Evolutionary conservation across 148 eudicot species (phyloP), one percentile per base, ranked within the genome.

Genomic region (Dianthus caryophyllus): DNA sequence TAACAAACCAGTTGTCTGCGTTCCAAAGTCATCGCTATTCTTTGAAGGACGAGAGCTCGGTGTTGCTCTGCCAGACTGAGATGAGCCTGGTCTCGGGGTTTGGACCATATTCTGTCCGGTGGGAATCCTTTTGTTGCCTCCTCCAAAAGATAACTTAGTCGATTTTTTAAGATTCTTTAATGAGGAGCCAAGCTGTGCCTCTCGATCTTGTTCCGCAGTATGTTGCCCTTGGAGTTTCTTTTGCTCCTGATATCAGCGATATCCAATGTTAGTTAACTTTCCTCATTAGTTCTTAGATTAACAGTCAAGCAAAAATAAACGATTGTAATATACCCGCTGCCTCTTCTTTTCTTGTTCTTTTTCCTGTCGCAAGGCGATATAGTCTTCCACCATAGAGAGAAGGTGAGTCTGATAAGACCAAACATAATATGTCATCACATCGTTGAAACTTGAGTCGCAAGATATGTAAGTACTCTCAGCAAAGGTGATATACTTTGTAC

Each of bases 181-280:
- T 15, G 96, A 88, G 72, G 97, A 90, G 66, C 98, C 95, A 65
- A 80, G 85, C 29, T 83, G 83, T 49, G 84, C 81, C 82, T 95
- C 97, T 75, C 88, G 97, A 68, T 85, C 96, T 75, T 90, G 97
- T 71, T 85, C 96, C 18, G 93, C 77, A 18, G 85, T 82, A 47
- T 84, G 66, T 69, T 88, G 96, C 64, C 90, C 99, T 75, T 95
- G 93, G 63, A 85, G 84, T 76, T 87, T 95, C 88, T 90, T 95
- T 66, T 95, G 96, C 73, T 95, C 99, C 99, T 95, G 81, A 65
- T 65, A 68, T 65, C 49, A 67, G 66, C 49, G 33, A 67, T 47
- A 41, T 58, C 51, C 60, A 33, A 50, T 11, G 49, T 55, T 16
- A 54, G 30, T 47, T n/a, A n/a, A n/a, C n/a, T n/a, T 21, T 30